phyloP scores from a whole-genome alignment of 2,329 filamentous ascomycete genomes.

The Colletotrichum shisoi region DNA sequence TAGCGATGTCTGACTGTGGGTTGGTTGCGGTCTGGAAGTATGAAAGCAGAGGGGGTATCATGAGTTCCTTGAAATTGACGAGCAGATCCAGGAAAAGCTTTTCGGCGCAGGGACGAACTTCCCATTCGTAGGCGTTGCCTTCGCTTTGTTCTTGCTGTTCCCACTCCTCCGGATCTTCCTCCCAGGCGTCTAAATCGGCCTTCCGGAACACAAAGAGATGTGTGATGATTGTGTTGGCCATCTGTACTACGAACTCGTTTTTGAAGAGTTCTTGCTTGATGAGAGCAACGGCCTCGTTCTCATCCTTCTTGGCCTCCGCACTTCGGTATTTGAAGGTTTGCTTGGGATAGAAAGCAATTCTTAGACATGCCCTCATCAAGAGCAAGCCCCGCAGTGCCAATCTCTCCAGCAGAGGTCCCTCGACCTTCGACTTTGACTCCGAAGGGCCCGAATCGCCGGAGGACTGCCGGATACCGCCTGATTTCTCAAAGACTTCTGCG shows the following conservation, averaged over 20 bases:
- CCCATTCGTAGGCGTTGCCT: conserved; percentile 88
- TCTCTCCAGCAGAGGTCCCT: conserved; percentile 75
- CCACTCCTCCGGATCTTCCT: conserved; percentile 95
- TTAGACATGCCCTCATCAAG: conserved; percentile 80
- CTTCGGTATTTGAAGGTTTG: conserved; percentile 86
- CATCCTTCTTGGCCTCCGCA: conserved; percentile 77
- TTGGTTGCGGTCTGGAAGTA: conserved; percentile 83
- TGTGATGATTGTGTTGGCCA: conserved; percentile 85
- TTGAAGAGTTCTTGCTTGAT: conserved; percentile 80
- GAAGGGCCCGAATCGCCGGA: conserved; percentile 46
- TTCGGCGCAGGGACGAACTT: conserved; percentile 89
- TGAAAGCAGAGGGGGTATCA: conserved; percentile 78
- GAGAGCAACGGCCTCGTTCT: conserved; percentile 70
- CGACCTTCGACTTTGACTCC: conserved; percentile 59
- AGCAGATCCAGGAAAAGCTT: conserved; percentile 92
- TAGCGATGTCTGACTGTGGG: conserved; percentile 71
- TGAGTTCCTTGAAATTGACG: conserved; percentile 83
- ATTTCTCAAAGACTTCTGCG: conserved; percentile 74
- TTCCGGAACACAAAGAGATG: conserved; percentile 88
- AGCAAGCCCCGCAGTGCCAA: conserved; percentile 84
- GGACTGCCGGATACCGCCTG: conserved; percentile 62
- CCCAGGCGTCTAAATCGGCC: conserved; percentile 88
- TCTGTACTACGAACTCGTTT: conserved; percentile 76
- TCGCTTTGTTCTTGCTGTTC: conserved; percentile 87
- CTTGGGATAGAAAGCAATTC: conserved; percentile 81